phyloP scores from a whole-genome alignment of 2,329 filamentous ascomycete genomes.

The Basipetospora sp. region DNA sequence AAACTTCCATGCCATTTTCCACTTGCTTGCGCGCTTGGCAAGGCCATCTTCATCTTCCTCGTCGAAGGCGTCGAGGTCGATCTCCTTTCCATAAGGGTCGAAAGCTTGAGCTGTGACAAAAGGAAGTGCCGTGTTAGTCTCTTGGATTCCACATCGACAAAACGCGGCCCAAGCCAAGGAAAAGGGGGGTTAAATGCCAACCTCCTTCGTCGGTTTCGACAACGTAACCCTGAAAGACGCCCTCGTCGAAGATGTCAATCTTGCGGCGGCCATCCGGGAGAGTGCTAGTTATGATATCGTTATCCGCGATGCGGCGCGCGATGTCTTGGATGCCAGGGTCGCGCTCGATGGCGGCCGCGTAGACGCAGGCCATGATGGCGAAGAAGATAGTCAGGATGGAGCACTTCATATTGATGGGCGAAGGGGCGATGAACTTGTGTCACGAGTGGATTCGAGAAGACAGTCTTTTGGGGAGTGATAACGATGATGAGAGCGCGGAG shows the following conservation, averaged over 20 bases:
- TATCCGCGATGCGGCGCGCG: background rate
- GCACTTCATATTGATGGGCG: background rate
- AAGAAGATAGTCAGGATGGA: background rate
- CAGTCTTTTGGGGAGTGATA: too few species aligned
- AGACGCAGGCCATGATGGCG: background rate
- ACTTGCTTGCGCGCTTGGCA: background rate
- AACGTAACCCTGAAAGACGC: background rate
- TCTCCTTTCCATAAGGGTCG: background rate
- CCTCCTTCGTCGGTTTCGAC: background rate
- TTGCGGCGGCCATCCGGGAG: constrained; percentile 1
- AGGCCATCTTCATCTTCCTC: background rate
- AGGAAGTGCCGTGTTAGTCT: too few species aligned
- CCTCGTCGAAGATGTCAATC: background rate
- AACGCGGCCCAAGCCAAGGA: too few species aligned
- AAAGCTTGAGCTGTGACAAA: background rate
- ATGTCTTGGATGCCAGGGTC: background rate
- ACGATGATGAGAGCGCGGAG: too few species aligned
- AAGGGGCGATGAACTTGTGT: too few species aligned
- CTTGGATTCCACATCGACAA: too few species aligned
- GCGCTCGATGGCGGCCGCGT: background rate
- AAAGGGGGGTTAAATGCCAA: too few species aligned
- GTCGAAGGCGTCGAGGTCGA: background rate
- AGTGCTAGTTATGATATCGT: background rate
- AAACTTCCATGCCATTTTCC: background rate
- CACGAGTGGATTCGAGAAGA: too few species aligned